A percentile compares a stretch with the other conserved stretches of the same genome.
Evolutionary conservation across 2,329 filamentous ascomycete species (phyloP).

Genomic region (Cladosporium sp.): DNA sequence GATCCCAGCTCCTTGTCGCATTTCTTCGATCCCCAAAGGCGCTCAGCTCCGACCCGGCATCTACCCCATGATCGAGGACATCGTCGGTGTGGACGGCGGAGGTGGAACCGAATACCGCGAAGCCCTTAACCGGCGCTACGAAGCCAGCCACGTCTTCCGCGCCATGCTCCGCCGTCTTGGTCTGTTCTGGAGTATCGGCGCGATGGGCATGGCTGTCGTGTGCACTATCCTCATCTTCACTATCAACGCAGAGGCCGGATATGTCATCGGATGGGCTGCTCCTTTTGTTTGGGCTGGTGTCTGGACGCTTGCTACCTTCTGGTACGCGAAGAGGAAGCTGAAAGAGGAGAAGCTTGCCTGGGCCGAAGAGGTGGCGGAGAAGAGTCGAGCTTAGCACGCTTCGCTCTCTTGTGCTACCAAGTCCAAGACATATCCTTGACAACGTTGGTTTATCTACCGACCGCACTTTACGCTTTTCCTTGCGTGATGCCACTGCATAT

Average conservation of each 20-base stretch:
- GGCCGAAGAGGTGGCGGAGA: slow-evolving; percentile 29
- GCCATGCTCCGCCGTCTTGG: slow-evolving; percentile 48
- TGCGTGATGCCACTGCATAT: no score
- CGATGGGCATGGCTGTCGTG: slow-evolving; percentile 34
- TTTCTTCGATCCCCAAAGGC: slow-evolving; percentile 47
- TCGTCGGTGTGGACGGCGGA: slow-evolving; percentile 48
- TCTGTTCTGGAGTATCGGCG: slow-evolving; percentile 47
- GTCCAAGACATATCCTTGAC: no score
- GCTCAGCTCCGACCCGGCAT: slow-evolving; percentile 48
- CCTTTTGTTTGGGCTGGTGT: slow-evolving; percentile 46
- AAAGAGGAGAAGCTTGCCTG: slow-evolving; percentile 30
- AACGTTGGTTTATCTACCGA: no score
- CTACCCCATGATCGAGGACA: slow-evolving; percentile 50
- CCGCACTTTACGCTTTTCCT: no score
- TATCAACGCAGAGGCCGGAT: slow-evolving; percentile 41
- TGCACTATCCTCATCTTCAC: slow-evolving; percentile 44
- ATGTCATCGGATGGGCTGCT: slow-evolving; percentile 44
- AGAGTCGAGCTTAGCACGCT: slow-evolving; percentile 11
- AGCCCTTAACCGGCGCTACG: slow-evolving; percentile 46
- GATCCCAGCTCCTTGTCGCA: slow-evolving; percentile 43
- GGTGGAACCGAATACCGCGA: slow-evolving; percentile 49
- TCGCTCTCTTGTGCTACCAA: no score
- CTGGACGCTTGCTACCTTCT: slow-evolving; percentile 41
- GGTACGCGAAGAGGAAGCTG: slow-evolving; percentile 38
- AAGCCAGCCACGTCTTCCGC: slow-evolving; percentile 48